Percentiles rank a stretch among this genome's conserved stretches.
phyloP scores from a whole-genome alignment of 768 basidiomycete species.

The Russula sp. region DNA sequence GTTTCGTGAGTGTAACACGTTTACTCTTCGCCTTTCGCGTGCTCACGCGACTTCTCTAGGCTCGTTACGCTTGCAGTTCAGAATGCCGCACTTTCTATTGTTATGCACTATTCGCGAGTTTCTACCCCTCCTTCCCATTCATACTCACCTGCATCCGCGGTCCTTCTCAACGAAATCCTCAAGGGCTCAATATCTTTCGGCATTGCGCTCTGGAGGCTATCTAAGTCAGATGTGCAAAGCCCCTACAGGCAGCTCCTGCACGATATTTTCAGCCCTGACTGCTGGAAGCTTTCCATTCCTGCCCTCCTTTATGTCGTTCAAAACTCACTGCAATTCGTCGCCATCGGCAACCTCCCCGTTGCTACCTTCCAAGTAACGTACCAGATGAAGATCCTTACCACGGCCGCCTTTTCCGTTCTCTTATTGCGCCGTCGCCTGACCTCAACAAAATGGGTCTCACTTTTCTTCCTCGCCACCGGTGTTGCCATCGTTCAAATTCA shows the following conservation, averaged over 20 bases:
- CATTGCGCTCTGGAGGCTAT: constrained; percentile 51
- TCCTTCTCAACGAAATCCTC: constrained; percentile 88
- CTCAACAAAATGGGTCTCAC: constrained; percentile 74
- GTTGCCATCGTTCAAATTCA: constrained; percentile 96
- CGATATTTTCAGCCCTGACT: constrained; percentile 84
- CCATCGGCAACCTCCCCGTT: constrained; percentile 89
- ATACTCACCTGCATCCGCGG: constrained; percentile 92
- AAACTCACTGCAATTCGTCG: constrained; percentile 95
- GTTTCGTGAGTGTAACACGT: constrained; percentile 50
- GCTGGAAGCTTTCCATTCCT: constrained; percentile 97
- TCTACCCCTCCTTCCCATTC: constrained; percentile 67
- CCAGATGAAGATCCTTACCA: constrained; percentile 98
- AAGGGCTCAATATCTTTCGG: constrained; percentile 89
- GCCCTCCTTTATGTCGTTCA: constrained; percentile 94
- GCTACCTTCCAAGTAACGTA: constrained; percentile 98
- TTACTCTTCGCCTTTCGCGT: neutral
- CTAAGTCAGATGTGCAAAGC: constrained; percentile 33
- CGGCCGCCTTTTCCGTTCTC: constrained; percentile 84
- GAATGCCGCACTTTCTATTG: constrained; percentile 91
- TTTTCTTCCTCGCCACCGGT: constrained; percentile 84
- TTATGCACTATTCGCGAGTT: constrained; percentile 98
- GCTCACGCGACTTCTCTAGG: constrained; percentile 2
- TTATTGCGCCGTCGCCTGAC: constrained; percentile 71
- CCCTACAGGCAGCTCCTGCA: constrained; percentile 46
- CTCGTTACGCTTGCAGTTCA: constrained; percentile 85